phyloP scores from a whole-genome alignment of 192 early-diverging fungal species.

The Backusella circina region DNA sequence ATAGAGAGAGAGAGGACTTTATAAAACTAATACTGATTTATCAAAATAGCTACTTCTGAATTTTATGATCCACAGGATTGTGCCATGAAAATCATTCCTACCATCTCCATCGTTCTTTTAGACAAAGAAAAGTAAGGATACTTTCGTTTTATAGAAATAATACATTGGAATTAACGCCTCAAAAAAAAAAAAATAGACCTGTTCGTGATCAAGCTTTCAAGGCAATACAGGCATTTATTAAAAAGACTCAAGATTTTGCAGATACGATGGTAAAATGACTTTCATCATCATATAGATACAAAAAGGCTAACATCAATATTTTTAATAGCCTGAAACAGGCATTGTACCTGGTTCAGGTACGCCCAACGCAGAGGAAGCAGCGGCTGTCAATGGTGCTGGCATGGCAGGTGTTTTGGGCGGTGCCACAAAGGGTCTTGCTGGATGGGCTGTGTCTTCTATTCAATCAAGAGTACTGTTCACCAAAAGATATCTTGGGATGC shows the following conservation, averaged over 20 bases:
- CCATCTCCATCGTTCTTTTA: conserved; percentile 60
- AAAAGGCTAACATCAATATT: not conserved
- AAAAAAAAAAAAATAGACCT: conserved; percentile 32
- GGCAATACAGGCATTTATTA: conserved; percentile 63
- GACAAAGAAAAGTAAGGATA: conserved; percentile 71
- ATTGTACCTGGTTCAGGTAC: conserved; percentile 10
- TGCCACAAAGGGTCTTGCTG: conserved; percentile 72
- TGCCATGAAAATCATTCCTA: conserved; percentile 70
- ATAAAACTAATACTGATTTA: not conserved
- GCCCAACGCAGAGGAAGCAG: not conserved
- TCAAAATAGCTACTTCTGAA: conserved; percentile 60
- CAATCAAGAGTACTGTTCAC: conserved; percentile 46
- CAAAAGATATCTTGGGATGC: not conserved
- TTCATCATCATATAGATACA: not conserved
- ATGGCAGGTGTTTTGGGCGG: conserved; percentile 42
- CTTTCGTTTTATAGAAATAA: not conserved
- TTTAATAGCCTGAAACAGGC: conserved; percentile 29
- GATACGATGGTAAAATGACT: conserved; percentile 51
- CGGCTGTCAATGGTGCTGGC: conserved; percentile 8
- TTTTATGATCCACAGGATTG: conserved; percentile 69
- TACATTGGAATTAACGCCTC: too few species aligned
- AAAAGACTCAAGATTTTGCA: conserved; percentile 62
- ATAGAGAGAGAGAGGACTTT: not conserved
- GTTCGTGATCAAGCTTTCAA: conserved; percentile 85
- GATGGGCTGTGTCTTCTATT: conserved; percentile 86